A percentile compares a stretch with the other conserved stretches of the same genome.
Evolutionary conservation across 2,329 filamentous ascomycete genomes (phyloP).

Genomic region (Volutella citrinella): DNA sequence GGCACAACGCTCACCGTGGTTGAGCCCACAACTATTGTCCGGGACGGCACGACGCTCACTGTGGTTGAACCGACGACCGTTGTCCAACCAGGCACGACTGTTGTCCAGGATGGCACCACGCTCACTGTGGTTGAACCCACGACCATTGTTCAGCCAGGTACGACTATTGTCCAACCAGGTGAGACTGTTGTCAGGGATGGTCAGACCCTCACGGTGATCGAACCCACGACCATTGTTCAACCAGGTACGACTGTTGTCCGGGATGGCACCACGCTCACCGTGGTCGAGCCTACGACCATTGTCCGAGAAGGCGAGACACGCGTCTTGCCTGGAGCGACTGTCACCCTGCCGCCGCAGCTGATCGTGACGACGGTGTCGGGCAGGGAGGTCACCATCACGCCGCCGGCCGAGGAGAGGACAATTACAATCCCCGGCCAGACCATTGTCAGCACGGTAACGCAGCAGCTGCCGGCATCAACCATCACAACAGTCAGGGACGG

Average conservation of each 20-base stretch:
- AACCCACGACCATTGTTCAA: conserved; percentile 8
- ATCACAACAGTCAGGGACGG: conserved; percentile 30
- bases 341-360: too few relatives aligned
- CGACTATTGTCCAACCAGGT: too few relatives aligned
- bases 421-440: conserved; percentile 25
- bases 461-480: conserved; percentile 25
- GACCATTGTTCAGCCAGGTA: too few relatives aligned
- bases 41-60: too few relatives aligned
- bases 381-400: conserved; percentile 1
- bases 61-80: too few relatives aligned
- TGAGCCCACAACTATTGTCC: too few relatives aligned
- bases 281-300: conserved; percentile 5
- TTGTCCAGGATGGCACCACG: conserved; percentile 7
- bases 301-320: conserved; percentile 10
- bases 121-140: conserved; percentile 11
- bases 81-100: too few relatives aligned
- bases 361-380: not conserved
- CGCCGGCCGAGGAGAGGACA: conserved; percentile 13
- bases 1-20: too few relatives aligned
- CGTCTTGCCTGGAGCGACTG: conserved; percentile 2
- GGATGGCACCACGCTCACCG: conserved; percentile 3
- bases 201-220: too few relatives aligned
- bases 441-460: conserved; percentile 17
- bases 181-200: conserved; percentile 8
- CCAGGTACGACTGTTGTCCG: conserved; percentile 12